Evolutionary conservation across 164 flowering plant species (phyloP).

Genomic region (Chimonanthus salicifolius): DNA sequence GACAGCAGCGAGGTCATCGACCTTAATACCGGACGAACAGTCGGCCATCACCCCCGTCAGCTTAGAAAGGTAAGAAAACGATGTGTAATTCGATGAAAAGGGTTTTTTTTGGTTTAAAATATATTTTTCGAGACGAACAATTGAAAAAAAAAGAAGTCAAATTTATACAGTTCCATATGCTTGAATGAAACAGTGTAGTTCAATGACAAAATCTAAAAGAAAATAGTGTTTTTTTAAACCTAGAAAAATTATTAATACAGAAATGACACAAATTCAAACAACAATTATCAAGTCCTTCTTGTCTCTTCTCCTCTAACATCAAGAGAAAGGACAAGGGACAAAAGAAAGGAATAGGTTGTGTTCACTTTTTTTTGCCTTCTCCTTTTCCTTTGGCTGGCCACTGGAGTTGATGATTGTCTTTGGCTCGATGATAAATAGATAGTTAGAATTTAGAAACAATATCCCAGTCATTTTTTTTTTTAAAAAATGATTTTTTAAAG

Average conservation of each 20-base stretch:
- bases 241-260: no score
- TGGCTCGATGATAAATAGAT: background rate
- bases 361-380: no score
- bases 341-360: no score
- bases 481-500: no score
- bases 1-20: slow-evolving; percentile 34
- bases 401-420: background rate
- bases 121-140: background rate
- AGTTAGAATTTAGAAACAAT: background rate
- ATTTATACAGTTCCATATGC: background rate
- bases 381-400: no score
- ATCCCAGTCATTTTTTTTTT: no score
- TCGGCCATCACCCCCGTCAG: background rate
- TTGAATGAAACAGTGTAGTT: background rate
- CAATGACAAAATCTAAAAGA: background rate
- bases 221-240: no score
- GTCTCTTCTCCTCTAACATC: no score
- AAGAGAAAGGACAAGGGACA: no score
- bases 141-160: background rate
- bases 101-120: background rate
- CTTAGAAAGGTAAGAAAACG: slow-evolving; percentile 25
- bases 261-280: no score
- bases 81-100: background rate
- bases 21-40: slow-evolving; percentile 4
- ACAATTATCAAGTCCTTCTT: no score